phyloP scores from a whole-genome alignment of 805 yeast species.

The Metschnikowia matae region DNA sequence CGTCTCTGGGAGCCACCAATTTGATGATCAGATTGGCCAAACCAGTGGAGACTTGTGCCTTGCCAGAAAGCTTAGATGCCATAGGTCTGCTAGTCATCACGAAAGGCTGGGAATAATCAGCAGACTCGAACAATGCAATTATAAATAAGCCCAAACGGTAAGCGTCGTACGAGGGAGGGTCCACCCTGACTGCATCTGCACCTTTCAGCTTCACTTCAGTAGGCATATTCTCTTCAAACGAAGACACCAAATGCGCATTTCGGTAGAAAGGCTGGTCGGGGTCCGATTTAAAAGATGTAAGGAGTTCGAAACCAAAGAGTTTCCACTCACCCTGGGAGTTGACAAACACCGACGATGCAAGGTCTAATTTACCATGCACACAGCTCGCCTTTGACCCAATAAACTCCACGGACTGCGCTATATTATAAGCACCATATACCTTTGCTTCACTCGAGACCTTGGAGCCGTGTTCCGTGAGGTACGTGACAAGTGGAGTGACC shows the following conservation, averaged over 20 bases:
- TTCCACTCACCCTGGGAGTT: constrained; percentile 76
- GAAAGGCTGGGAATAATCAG: constrained; percentile 2
- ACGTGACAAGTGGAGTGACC: constrained; percentile 48
- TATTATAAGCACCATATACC: constrained; percentile 52
- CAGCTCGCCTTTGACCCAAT: constrained; percentile 56
- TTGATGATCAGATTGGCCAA: constrained; percentile 36
- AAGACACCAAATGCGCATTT: constrained; percentile 23
- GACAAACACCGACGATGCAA: constrained; percentile 53
- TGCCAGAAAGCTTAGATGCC: constrained; percentile 3
- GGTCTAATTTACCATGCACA: constrained; percentile 59
- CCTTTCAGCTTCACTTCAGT: constrained; percentile 45
- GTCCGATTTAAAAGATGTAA: constrained; percentile 46
- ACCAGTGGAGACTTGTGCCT: constrained; percentile 30
- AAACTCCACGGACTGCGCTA: constrained; percentile 52
- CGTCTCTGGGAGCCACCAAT: constrained; percentile 29
- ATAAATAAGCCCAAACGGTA: constrained; percentile 59
- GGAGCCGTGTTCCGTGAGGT: constrained; percentile 30
- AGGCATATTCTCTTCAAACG: constrained; percentile 37
- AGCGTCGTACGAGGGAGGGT: constrained; percentile 55
- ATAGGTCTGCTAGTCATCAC: neutral
- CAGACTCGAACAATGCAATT: constrained; percentile 40
- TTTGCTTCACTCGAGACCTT: constrained; percentile 33
- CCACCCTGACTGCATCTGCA: constrained; percentile 32
- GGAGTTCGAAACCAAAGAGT: constrained; percentile 73
- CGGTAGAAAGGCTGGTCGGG: constrained; percentile 43